A percentile compares a stretch with the other conserved stretches of the same genome.
Evolutionary conservation across 1,284 basidiomycete species (phyloP).

Genomic region (Marasmius tenuissimus): DNA sequence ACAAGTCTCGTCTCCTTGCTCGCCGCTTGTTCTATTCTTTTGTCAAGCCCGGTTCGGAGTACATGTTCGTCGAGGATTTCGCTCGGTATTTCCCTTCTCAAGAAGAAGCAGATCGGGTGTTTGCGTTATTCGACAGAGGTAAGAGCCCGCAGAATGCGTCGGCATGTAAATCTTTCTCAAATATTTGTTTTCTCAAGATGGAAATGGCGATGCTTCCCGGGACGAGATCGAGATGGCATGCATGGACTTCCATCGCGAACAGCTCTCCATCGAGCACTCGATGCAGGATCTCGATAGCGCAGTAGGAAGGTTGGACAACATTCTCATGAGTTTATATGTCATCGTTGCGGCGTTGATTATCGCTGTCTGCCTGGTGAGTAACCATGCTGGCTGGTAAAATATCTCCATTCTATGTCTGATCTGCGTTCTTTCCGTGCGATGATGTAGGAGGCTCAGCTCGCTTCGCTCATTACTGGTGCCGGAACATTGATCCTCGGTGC

Average conservation of each 20-base stretch:
- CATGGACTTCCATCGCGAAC: slow-evolving; percentile 83
- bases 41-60: slow-evolving; percentile 59
- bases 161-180: slow-evolving; percentile 41
- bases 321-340: slow-evolving; percentile 67
- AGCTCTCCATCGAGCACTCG: slow-evolving; percentile 81
- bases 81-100: slow-evolving; percentile 67
- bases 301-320: slow-evolving; percentile 77
- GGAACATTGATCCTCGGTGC: slow-evolving; percentile 80
- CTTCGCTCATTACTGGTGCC: slow-evolving; percentile 76
- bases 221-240: slow-evolving; percentile 80
- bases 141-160: slow-evolving; percentile 36
- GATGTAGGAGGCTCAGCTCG: slow-evolving; percentile 65
- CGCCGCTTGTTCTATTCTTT: slow-evolving; percentile 89
- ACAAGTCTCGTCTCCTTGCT: slow-evolving; percentile 85
- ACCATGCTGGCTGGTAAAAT: background rate
- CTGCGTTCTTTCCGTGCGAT: background rate
- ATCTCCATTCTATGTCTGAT: background rate
- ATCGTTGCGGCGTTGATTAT: slow-evolving; percentile 74
- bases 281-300: slow-evolving; percentile 93
- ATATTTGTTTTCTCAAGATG: slow-evolving; percentile 35
- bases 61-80: slow-evolving; percentile 72
- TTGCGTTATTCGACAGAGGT: slow-evolving; percentile 75
- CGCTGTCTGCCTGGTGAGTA: slow-evolving; percentile 65
- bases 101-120: slow-evolving; percentile 67
- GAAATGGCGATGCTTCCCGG: slow-evolving; percentile 72